These are phyloP conservation scores for Gremmenia infestans DNA, from an alignment of 2,329 filamentous ascomycete species.

Conservation along the genomic window DNA sequence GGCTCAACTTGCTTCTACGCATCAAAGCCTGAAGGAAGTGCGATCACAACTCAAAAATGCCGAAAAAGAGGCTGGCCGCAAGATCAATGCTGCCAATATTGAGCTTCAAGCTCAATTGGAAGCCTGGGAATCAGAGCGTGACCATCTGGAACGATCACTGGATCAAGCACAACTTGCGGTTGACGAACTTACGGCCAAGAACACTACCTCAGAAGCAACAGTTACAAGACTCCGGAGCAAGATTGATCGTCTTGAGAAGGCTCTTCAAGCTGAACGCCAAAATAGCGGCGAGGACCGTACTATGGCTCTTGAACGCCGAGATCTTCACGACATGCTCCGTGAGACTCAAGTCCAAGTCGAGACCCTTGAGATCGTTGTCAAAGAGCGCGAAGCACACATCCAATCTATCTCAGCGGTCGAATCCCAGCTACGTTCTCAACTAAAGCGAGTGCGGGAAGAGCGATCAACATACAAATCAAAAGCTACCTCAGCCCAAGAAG, in stretches of 20 bases:
- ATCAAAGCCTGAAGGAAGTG: slow-evolving; percentile 54
- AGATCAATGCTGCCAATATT: slow-evolving; percentile 42
- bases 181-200: slow-evolving; percentile 32
- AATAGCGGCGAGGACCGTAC: slow-evolving; percentile 54
- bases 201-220: slow-evolving; percentile 41
- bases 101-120: slow-evolving; percentile 46
- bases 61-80: slow-evolving; percentile 36
- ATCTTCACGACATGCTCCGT: slow-evolving; percentile 56
- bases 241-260: slow-evolving; percentile 39
- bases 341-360: slow-evolving; percentile 60
- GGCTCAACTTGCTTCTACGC: slow-evolving; percentile 54
- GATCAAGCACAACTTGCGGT: slow-evolving; percentile 43
- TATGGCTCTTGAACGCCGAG: slow-evolving; percentile 51
- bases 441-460: slow-evolving; percentile 66
- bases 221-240: slow-evolving; percentile 45
- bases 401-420: slow-evolving; percentile 52
- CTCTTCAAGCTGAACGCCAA: slow-evolving; percentile 50
- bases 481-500: slow-evolving; percentile 15
- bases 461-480: slow-evolving; percentile 39
- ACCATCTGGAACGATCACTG: slow-evolving; percentile 36
- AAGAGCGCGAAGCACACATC: slow-evolving; percentile 63
- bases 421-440: slow-evolving; percentile 56
- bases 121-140: slow-evolving; percentile 31
- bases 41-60: slow-evolving; percentile 44
- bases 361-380: slow-evolving; percentile 67